Evolutionary conservation across 192 early-diverging fungal genomes (phyloP), one percentile per base, ranked within the genome.

Genomic region (Rhizophagus prolifer): DNA sequence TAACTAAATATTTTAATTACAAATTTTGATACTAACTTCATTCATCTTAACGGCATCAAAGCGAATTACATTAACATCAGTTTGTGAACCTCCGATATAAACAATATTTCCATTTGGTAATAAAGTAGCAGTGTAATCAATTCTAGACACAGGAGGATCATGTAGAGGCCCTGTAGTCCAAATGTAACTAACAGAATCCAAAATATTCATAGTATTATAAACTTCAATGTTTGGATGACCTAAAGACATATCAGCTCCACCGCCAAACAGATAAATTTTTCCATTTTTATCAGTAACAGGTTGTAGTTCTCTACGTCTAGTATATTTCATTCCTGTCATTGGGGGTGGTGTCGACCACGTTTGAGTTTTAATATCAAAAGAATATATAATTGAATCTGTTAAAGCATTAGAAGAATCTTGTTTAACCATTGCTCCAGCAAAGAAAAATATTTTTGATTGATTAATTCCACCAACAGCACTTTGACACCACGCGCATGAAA

Each of bases 241-340:
- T n/a, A 31, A 31, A 2, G 2, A 10, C 14, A 1, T 5, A 41
- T 38, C 34, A 36, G 26, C 4, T n/a, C 30, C 28, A 31, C 65
- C 65, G 41, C 65, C 65, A 34, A 66, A 66, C 10, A 66, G 0
- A 38, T 66, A 66, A 26, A 66, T 66, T 66, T 38, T 66, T n/a
- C 65, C 65, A 34, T 30, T 41, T 9, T 13, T 19, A 66, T 66
- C 65, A 21, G 21, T n/a, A 19, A 36, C 30, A 21, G 34, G 13
- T 21, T n/a, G 12, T 21, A 31, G 4, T 14, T 38, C 26, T 34
- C 14, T 34, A 66, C 65, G 65, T 31, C 21, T 66, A 38, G 34
- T 16, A 19, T 30, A 30, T 21, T 0, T 3, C 14, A 16, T 36
- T 8, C 65, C 65, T 0, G 14, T 50, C 14, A 50, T 38, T 38